A percentile compares a stretch with the other conserved stretches of the same genome.
These are phyloP conservation scores for Oryza glaberrima DNA, from an alignment of 176 grass and related monocot species.

Conservation along the genomic window DNA sequence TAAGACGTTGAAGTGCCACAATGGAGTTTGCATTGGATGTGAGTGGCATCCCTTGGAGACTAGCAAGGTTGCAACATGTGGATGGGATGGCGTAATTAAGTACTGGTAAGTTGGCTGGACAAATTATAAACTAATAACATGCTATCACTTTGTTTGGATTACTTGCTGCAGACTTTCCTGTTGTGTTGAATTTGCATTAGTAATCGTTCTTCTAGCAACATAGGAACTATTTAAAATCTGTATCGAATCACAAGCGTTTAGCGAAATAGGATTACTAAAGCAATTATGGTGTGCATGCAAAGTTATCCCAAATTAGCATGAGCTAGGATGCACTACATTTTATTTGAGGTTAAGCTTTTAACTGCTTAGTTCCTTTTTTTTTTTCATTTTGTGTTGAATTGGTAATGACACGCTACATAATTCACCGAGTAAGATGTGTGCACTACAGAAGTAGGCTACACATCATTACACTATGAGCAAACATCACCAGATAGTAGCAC, in stretches of 20 bases:
- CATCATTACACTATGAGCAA: too few relatives aligned
- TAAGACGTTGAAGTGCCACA: slow-evolving; percentile 88
- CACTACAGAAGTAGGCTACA: too few relatives aligned
- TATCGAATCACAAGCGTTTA: neutral
- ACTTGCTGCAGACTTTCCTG: neutral
- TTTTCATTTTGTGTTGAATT: neutral
- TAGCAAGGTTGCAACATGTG: slow-evolving; percentile 97
- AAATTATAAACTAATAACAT: slow-evolving; percentile 10
- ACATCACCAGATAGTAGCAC: too few relatives aligned
- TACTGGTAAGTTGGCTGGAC: slow-evolving; percentile 78
- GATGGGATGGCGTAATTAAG: slow-evolving; percentile 98
- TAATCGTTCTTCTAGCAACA: neutral
- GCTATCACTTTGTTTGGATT: slow-evolving; percentile 9
- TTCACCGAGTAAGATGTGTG: too few relatives aligned
- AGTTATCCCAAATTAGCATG: neutral
- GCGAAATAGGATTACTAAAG: neutral
- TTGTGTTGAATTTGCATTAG: neutral
- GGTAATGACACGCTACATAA: neutral
- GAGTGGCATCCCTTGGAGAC: slow-evolving; percentile 98
- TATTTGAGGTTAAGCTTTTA: neutral
- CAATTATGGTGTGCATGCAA: neutral
- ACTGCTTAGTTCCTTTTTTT: neutral
- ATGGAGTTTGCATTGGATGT: slow-evolving; percentile 91
- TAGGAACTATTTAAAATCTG: neutral
- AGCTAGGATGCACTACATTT: neutral